Conservation (phyloP, 2,329 filamentous ascomycete species). For the Monilinia aucupariae region DNA sequence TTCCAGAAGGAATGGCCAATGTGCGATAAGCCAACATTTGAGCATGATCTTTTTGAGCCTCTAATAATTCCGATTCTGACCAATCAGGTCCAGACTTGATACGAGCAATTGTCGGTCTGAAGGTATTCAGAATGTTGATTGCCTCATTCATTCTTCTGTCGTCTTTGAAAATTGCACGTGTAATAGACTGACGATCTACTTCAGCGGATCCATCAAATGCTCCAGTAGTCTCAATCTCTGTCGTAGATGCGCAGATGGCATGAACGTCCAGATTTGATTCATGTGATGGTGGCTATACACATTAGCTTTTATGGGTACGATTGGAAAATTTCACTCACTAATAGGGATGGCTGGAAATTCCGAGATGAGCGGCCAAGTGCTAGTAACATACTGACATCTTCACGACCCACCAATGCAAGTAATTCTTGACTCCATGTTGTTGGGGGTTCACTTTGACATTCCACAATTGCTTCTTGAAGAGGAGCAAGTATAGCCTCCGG, state of each 20-base stretch:
- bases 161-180: constrained; percentile 82
- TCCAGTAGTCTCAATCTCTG: constrained; percentile 54
- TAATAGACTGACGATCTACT: constrained; percentile 75
- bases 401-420: constrained; percentile 70
- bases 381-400: constrained; percentile 69
- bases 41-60: constrained; percentile 86
- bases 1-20: constrained; percentile 79
- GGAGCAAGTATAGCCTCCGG: constrained; percentile 79
- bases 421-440: constrained; percentile 67
- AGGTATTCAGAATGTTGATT: constrained; percentile 76
- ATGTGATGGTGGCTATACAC: constrained; percentile 52
- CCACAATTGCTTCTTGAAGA: constrained; percentile 76
- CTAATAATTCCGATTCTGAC: constrained; percentile 81
- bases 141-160: constrained; percentile 88
- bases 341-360: constrained; percentile 26
- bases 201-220: constrained; percentile 75
- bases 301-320: constrained; percentile 19
- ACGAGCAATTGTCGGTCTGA: constrained; percentile 71
- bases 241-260: constrained; percentile 60
- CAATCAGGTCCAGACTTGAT: constrained; percentile 69
- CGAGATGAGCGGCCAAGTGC: constrained; percentile 40
- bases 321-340: constrained; percentile 22
- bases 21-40: constrained; percentile 82
- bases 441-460: constrained; percentile 77
- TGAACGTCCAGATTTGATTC: constrained; percentile 68